Conservation (phyloP, 1,139 yeast species). For the Candida sanyaensis region DNA sequence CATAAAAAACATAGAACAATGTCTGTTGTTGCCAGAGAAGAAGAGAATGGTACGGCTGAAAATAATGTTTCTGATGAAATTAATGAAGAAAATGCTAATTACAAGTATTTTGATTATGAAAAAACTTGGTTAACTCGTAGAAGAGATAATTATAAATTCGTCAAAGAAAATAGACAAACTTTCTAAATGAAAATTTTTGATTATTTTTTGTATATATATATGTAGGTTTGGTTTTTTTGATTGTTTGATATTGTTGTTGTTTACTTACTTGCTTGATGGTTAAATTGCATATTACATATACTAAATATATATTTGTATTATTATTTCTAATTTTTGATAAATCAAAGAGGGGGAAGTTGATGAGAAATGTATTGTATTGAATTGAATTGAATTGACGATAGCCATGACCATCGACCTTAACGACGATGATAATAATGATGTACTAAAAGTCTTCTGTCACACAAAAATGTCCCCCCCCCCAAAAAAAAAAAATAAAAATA, state of each 20-base stretch:
- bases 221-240: not conserved
- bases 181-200: constrained; percentile 3
- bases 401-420: too few relatives aligned
- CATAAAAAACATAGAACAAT: constrained; percentile 43
- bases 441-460: too few relatives aligned
- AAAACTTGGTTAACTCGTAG: constrained; percentile 87
- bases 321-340: not conserved
- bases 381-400: too few relatives aligned
- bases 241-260: not conserved
- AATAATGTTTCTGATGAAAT: constrained; percentile 28
- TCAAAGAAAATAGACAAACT: constrained; percentile 18
- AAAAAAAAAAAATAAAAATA: too few relatives aligned
- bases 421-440: too few relatives aligned
- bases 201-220: not conserved
- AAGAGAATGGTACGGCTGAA: constrained; percentile 17
- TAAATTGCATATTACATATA: not conserved
- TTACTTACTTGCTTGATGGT: too few relatives aligned
- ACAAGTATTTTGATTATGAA: constrained; percentile 88
- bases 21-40: constrained; percentile 37
- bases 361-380: too few relatives aligned
- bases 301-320: constrained; percentile 2
- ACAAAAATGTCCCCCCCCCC: too few relatives aligned
- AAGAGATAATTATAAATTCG: constrained; percentile 60
- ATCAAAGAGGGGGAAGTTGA: not conserved
- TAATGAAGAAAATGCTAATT: constrained; percentile 35